Conservation (phyloP, 1,284 basidiomycete species). For the Apiotrichum domesticum region DNA sequence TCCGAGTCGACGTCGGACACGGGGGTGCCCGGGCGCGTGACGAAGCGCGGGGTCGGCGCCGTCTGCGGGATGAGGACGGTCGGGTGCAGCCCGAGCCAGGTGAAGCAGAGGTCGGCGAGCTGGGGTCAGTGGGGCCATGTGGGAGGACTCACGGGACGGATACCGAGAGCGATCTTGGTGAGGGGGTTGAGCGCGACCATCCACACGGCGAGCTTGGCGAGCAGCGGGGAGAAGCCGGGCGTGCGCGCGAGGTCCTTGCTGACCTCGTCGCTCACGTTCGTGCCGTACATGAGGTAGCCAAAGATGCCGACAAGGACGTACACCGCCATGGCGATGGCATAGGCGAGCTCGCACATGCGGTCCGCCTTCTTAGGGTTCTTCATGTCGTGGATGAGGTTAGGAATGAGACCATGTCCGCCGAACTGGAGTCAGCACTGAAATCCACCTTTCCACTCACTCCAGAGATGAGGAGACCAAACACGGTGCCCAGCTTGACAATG, state of each 20-base stretch:
- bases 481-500: conserved; percentile 60
- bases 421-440: conserved; percentile 16
- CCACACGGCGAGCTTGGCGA: conserved; percentile 76
- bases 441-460: conserved; percentile 47
- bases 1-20: background rate
- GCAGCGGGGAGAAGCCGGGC: conserved; percentile 62
- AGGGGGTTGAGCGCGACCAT: conserved; percentile 55
- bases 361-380: conserved; percentile 68
- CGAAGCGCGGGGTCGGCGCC: conserved; percentile 27
- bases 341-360: conserved; percentile 33
- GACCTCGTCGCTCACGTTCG: conserved; percentile 73
- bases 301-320: conserved; percentile 72
- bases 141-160: conserved; percentile 62
- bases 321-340: conserved; percentile 68
- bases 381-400: conserved; percentile 75
- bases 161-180: conserved; percentile 80
- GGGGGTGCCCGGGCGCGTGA: conserved; percentile 22
- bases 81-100: conserved; percentile 33
- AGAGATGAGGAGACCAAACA: conserved; percentile 86
- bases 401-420: conserved; percentile 44
- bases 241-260: conserved; percentile 74
- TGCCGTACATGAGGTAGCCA: conserved; percentile 92
- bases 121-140: conserved; percentile 7
- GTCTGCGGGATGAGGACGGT: conserved; percentile 33
- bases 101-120: conserved; percentile 38